Base-by-base conservation (phyloP, 768 basidiomycete genomes). In the Rhizopogon sp. region DNA sequence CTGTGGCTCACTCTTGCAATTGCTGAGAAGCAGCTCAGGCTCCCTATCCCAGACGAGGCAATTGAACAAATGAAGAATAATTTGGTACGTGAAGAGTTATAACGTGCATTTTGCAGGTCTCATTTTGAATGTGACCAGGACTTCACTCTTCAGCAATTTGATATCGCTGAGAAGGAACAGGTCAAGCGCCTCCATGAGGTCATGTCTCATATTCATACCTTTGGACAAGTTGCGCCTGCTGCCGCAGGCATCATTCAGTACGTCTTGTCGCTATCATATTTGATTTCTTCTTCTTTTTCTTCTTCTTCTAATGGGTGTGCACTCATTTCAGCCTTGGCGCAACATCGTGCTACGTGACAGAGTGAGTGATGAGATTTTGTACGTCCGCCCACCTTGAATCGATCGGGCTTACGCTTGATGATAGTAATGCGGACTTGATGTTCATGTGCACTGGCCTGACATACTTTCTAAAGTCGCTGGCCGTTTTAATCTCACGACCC, bases 171-270 rank as follows among this genome's bases (percentile, higher is more conserved):
- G 0, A 75, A 80, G 53, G 97, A 99, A 70, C 97, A 99, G 74
- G 98, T 97, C 77, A 97, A 93, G 73, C 76, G 97, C 22, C 81
- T 97, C 11, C 97, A 99, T 74, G 97, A 99, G 72, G 97, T 99
- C 43, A 99, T 99, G 97, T 97, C 97, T 0, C 97, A 99, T 66
- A 96, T 99, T 42, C 93, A 98, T 73, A 97, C 95, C 3, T 99
- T 98, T 68, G 95, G 95, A 6, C 81, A 79, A 43, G 88, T 95
- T 52, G 95, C 95, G 1, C 95, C 95, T 8, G 90, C 91, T 35
- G 95, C 95, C 25, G 94, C 94, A 14, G 92, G 93, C 16, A 96
- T 98, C 66, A 97, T 98, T 61, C 95, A 98, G 90, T 91, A 61
- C 57, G 82, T 75, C 29, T 49, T 51, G 40, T 51, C 13, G 13